Evolutionary conservation across 345 rosid genomes (phyloP).

Genomic region (Syzygium aromaticum): DNA sequence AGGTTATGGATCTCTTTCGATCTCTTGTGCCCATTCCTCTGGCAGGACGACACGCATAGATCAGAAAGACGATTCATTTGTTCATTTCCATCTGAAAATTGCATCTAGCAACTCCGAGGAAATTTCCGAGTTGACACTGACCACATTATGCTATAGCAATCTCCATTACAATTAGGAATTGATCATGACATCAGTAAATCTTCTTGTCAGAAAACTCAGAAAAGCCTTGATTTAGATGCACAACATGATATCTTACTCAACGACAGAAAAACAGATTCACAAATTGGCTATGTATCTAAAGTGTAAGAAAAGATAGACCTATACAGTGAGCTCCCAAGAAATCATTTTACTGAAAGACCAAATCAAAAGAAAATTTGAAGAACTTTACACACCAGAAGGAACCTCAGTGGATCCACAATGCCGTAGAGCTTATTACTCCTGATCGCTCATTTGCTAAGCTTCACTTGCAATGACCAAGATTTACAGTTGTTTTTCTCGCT

Average conservation of each 20-base stretch:
- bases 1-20: neutral
- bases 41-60: neutral
- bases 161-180: neutral
- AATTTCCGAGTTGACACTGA: neutral
- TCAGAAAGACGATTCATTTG: neutral
- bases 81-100: neutral
- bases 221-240: neutral
- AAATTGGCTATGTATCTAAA: neutral
- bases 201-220: neutral
- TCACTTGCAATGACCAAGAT: neutral
- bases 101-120: neutral
- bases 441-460: neutral
- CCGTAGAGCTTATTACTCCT: neutral
- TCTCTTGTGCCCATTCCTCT: neutral
- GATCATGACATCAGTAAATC: neutral
- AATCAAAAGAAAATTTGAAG: neutral
- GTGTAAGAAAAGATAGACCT: slow-evolving; percentile 1
- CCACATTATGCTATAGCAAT: neutral
- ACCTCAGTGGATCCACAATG: neutral
- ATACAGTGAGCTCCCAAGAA: neutral
- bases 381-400: neutral
- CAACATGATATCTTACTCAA: neutral
- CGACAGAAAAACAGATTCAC: neutral
- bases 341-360: neutral
- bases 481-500: neutral